These are phyloP conservation scores for Candida tallmaniae DNA, from an alignment of 805 yeast species.

Conservation along the genomic window DNA sequence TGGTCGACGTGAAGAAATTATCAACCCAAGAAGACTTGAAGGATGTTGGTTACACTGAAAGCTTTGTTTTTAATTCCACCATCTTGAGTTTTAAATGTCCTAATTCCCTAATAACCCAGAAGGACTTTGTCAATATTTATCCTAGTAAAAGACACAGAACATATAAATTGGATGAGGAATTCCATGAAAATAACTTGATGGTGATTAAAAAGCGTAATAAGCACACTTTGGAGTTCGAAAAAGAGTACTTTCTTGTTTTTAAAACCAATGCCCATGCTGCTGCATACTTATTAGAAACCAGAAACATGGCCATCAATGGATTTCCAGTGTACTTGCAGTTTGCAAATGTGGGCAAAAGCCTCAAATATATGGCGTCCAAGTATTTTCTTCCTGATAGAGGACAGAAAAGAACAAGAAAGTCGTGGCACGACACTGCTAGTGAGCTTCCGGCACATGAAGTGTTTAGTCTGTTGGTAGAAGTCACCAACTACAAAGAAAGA, in stretches of 20 bases:
- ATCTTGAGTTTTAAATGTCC: slow-evolving; percentile 35
- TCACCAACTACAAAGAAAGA: slow-evolving; percentile 16
- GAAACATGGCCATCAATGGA: slow-evolving; percentile 49
- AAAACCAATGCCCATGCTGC: slow-evolving; percentile 44
- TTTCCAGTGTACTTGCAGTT: slow-evolving; percentile 42
- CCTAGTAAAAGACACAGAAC: slow-evolving; percentile 30
- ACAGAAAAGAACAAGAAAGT: slow-evolving; percentile 1
- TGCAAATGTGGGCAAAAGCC: slow-evolving; percentile 18
- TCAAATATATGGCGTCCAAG: slow-evolving; percentile 29
- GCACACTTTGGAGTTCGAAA: slow-evolving; percentile 36
- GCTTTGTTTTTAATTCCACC: slow-evolving; percentile 17
- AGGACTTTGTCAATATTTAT: slow-evolving; percentile 38
- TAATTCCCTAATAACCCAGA: slow-evolving; percentile 30
- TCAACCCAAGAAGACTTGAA: too few relatives aligned
- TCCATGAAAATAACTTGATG: slow-evolving; percentile 23
- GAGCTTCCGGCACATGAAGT: slow-evolving; percentile 4
- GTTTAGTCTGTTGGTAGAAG: slow-evolving; percentile 12
- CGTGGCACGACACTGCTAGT: too few relatives aligned
- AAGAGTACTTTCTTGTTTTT: slow-evolving; percentile 53
- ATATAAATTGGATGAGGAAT: slow-evolving; percentile 18
- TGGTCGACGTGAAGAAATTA: too few relatives aligned
- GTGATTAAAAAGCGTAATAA: slow-evolving; percentile 50
- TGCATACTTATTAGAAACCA: slow-evolving; percentile 47
- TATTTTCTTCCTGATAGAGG: slow-evolving; percentile 6
- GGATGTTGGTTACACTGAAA: too few relatives aligned